Evolutionary conservation across 2,329 filamentous ascomycete genomes (phyloP).

Genomic region (Fusarium ramigenum): DNA sequence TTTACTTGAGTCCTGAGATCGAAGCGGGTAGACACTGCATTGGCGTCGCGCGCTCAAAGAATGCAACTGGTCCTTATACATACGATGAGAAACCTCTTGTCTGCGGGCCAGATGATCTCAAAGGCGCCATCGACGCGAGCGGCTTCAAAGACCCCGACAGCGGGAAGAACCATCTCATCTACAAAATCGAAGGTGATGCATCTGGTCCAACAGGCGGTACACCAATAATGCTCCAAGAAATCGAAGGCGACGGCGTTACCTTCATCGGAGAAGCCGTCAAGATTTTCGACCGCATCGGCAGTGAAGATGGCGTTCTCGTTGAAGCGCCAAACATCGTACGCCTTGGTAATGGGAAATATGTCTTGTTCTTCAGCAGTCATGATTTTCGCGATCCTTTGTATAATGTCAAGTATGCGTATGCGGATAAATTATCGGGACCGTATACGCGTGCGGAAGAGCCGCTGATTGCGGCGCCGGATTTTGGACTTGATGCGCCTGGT

Average conservation of each 20-base stretch:
- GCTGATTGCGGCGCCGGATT: slow-evolving; percentile 1
- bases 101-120: background rate
- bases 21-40: background rate
- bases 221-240: slow-evolving; percentile 8
- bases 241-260: background rate
- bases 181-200: slow-evolving; percentile 6
- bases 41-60: slow-evolving; percentile 8
- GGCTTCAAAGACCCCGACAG: slow-evolving; percentile 10
- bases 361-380: slow-evolving; percentile 15
- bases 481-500: slow-evolving; percentile 10
- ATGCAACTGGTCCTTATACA: background rate
- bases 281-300: slow-evolving; percentile 6
- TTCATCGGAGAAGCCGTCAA: background rate
- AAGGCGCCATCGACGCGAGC: slow-evolving; percentile 6
- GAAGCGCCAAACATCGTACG: slow-evolving; percentile 14
- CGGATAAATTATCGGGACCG: background rate
- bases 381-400: slow-evolving; percentile 4
- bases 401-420: slow-evolving; percentile 14
- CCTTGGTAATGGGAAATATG: background rate
- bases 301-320: background rate
- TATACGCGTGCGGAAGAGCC: slow-evolving; percentile 5
- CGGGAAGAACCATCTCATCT: slow-evolving; percentile 1
- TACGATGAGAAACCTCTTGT: slow-evolving; percentile 2
- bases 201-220: slow-evolving; percentile 11
- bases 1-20: background rate